Percentiles rank a stretch among this genome's conserved stretches.
Conservation (phyloP, 345 rosid species). For the Camelina sativa region DNA sequence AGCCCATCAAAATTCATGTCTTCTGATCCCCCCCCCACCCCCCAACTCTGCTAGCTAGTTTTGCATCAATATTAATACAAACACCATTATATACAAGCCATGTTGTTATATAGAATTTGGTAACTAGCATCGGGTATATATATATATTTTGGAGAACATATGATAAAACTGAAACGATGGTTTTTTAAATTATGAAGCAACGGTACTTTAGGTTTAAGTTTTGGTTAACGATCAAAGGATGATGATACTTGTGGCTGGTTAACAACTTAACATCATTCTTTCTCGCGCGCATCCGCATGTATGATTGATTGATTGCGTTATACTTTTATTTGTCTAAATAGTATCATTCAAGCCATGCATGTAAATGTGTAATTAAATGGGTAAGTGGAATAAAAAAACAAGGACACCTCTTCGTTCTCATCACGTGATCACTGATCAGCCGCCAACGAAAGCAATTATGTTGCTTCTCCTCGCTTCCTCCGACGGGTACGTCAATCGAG, state of each 20-base stretch:
- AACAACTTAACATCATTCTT: background rate
- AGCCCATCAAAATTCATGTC: background rate
- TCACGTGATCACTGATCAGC: slow-evolving; percentile 33
- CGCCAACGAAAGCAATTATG: slow-evolving; percentile 22
- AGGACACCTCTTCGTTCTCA: slow-evolving; percentile 9
- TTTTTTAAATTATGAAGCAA: background rate
- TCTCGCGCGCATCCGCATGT: background rate
- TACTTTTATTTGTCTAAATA: no score
- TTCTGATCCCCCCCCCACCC: background rate
- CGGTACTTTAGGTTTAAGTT: background rate
- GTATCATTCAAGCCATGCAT: no score
- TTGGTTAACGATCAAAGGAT: background rate
- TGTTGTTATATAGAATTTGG: background rate
- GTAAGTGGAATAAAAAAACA: slow-evolving; percentile 2
- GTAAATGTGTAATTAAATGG: background rate
- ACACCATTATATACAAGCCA: background rate
- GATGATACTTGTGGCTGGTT: background rate
- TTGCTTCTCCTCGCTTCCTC: background rate
- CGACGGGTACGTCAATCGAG: slow-evolving; percentile 9
- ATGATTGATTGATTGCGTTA: no score
- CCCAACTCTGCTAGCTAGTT: background rate
- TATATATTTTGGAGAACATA: background rate
- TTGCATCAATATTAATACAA: background rate
- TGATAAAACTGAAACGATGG: background rate
- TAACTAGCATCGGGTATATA: background rate